Conservation (phyloP, 345 rosid genomes). For the Moricandia arvensis region DNA sequence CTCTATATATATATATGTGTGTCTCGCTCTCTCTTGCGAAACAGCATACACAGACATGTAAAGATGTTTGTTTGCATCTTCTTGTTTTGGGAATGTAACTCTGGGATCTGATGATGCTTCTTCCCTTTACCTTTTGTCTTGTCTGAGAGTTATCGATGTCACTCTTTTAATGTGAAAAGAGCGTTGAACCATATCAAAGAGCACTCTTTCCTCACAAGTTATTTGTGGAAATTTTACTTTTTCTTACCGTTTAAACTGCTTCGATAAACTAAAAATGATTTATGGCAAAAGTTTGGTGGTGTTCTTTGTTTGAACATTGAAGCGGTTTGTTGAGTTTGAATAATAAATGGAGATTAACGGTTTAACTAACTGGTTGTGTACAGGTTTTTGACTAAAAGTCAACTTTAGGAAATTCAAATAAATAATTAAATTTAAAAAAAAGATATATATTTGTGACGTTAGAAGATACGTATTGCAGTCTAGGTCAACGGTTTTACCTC, state of each 20-base stretch:
- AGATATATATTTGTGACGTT: neutral
- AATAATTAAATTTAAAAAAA: neutral
- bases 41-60: conserved; percentile 39
- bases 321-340: neutral
- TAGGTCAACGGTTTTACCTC: neutral
- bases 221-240: neutral
- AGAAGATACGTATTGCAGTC: neutral
- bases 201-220: conserved; percentile 7
- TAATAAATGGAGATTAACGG: neutral
- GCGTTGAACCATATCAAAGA: conserved; percentile 17
- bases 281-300: neutral
- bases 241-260: conserved; percentile 5
- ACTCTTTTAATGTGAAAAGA: conserved; percentile 3
- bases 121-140: conserved; percentile 8
- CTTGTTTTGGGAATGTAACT: conserved; percentile 30
- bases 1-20: neutral
- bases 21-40: conserved; percentile 18
- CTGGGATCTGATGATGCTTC: conserved; percentile 31
- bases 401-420: neutral
- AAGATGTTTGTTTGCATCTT: conserved; percentile 44
- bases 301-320: neutral
- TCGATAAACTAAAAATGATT: neutral
- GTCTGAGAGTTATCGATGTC: conserved; percentile 24
- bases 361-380: neutral
- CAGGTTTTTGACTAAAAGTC: neutral